These are phyloP conservation scores for Mortierella antarctica DNA, from an alignment of 192 early-diverging fungal genomes.

Conservation along the genomic window DNA sequence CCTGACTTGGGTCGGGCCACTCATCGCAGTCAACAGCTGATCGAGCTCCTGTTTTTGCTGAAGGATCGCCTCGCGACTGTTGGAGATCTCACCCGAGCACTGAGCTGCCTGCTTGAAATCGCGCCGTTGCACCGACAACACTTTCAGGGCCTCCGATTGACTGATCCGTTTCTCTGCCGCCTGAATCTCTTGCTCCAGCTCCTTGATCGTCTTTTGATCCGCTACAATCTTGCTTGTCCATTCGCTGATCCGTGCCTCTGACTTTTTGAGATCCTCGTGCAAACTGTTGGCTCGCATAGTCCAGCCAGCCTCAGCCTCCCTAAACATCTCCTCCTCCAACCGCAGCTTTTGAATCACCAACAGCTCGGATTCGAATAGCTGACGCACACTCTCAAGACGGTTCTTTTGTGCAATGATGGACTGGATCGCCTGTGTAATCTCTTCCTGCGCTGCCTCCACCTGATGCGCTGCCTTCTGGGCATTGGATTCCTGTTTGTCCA, in stretches of 20 bases:
- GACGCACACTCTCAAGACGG: constrained; percentile 13
- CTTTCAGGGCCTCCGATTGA: constrained; percentile 21
- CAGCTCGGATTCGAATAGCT: constrained; percentile 20
- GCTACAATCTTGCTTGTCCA: not conserved
- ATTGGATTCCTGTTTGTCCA: constrained; percentile 24
- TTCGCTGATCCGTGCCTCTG: constrained; percentile 10
- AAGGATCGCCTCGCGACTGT: not conserved
- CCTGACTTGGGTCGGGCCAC: constrained; percentile 1
- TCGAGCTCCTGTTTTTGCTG: constrained; percentile 9
- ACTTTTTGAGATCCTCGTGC: not conserved
- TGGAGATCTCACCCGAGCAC: constrained; percentile 17
- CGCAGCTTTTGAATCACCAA: constrained; percentile 18
- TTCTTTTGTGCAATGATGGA: constrained; percentile 18
- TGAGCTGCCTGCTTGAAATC: constrained; percentile 48
- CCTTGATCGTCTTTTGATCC: constrained; percentile 13
- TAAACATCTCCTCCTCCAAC: constrained; percentile 25
- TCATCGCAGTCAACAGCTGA: not conserved
- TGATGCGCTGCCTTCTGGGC: constrained; percentile 11
- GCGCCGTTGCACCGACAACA: constrained; percentile 30
- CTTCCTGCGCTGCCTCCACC: not conserved
- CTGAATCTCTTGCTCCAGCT: constrained; percentile 13
- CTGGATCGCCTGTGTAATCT: constrained; percentile 15
- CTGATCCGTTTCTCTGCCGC: constrained; percentile 11
- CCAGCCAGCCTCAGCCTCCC: constrained; percentile 43
- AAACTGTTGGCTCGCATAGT: constrained; percentile 14